Evolutionary conservation across 108 stramenopile species (phyloP), one percentile per base, ranked within the genome.

Genomic region (Skeletonema marinoi): DNA sequence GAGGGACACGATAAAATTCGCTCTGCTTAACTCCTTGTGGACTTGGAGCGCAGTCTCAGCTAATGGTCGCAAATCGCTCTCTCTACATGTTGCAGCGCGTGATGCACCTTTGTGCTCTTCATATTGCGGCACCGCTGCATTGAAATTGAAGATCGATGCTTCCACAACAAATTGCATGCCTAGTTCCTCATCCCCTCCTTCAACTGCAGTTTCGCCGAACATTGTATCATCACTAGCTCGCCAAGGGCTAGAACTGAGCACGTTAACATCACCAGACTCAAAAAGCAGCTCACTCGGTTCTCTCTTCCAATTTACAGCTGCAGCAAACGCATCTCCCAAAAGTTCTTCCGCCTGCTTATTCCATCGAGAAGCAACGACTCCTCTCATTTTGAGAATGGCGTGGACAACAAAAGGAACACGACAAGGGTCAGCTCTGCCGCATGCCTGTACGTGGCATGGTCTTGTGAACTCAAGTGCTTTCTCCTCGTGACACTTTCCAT

Each of bases 381-480:
- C 86, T 10, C 85, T 76, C 25, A 94, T 72, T 58, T 80, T 88
- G 13, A 92, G 35, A 41, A 94, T 90, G 4, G 88, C 81, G 68
- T 91, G 90, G 9, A 94, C 84, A 68, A 90, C 63, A 66, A 86
- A 94, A 2, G 90, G 90, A 58, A 89, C 88, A 7, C 82, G 38
- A 75, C 93, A 94, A 10, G 91, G 86, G 75, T 94, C 91, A 9
- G 68, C 74, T 58, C 86, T 71, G 13, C 91, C 90, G 71, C 93
- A 94, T 11, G 86, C 86, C 44, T 83, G 87, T 12, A 87, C 68
- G 65, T 94, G 93, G 30, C 93, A 94, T 30, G 79, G 73, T 36
- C 93, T 81, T 10, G 69, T 85, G 36, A 73, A 73, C 44, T 78
- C 68, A 19, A 89, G 77, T 12, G 73, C 56, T 29, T 73, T 68